Conservation (phyloP, 2,329 filamentous ascomycete species). For the Alternaria panax region DNA sequence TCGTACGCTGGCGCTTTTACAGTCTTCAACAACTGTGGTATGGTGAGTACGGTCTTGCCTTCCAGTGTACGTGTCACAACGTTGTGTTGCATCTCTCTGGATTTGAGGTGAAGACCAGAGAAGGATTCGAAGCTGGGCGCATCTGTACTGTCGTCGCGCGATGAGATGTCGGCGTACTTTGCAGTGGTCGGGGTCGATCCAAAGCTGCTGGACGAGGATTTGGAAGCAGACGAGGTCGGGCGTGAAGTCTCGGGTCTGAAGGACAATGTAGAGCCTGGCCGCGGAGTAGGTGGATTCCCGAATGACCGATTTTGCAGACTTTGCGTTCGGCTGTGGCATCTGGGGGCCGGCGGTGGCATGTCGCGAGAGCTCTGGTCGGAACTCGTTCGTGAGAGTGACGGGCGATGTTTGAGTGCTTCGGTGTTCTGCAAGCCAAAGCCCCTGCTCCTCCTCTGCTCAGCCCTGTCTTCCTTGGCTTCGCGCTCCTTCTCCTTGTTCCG, state of each 20-base stretch:
- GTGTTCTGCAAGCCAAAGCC: constrained; percentile 50
- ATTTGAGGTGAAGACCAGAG: constrained; percentile 83
- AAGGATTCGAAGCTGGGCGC: constrained; percentile 73
- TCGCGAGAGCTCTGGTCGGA: constrained; percentile 38
- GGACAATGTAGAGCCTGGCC: constrained; percentile 35
- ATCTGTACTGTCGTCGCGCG: constrained; percentile 60
- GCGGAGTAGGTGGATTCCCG: constrained; percentile 13
- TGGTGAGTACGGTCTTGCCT: constrained; percentile 76
- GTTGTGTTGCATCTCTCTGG: constrained; percentile 81
- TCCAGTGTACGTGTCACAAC: constrained; percentile 79
- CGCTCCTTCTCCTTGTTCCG: constrained; percentile 54
- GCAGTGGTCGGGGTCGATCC: constrained; percentile 28
- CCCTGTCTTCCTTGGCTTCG: constrained; percentile 54
- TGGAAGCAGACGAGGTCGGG: constrained; percentile 31
- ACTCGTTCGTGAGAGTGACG: constrained; percentile 33
- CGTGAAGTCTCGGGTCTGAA: constrained; percentile 28
- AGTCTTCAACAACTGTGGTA: constrained; percentile 80
- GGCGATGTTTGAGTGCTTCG: constrained; percentile 33
- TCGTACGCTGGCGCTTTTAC: constrained; percentile 86
- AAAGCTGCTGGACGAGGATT: constrained; percentile 31
- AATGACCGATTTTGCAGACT: constrained; percentile 14
- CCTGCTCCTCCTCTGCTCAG: constrained; percentile 52
- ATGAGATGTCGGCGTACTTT: constrained; percentile 43
- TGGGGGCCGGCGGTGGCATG: constrained; percentile 23
- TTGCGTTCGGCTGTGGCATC: constrained; percentile 23